phyloP scores from a whole-genome alignment of 805 yeast genomes.

The Wickerhamiella musiphila region DNA sequence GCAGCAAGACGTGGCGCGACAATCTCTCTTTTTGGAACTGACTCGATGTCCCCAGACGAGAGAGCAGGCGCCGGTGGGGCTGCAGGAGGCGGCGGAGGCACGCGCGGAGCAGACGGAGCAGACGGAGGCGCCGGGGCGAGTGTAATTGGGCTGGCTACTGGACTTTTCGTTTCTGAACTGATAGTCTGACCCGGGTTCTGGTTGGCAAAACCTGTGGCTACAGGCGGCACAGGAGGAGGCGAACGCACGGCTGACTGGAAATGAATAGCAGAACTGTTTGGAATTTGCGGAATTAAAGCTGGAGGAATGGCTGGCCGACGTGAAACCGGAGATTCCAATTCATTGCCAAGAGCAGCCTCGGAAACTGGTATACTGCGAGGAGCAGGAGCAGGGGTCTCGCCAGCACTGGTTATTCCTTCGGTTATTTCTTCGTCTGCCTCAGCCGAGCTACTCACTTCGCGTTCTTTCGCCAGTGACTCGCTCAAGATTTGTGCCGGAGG shows the following conservation, averaged over 20 bases:
- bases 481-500: too few species aligned
- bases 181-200: slow-evolving; percentile 4
- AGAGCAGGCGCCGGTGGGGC: slow-evolving; percentile 1
- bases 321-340: slow-evolving; percentile 9
- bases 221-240: slow-evolving; percentile 8
- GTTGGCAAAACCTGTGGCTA: slow-evolving; percentile 7
- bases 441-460: too few species aligned
- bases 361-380: slow-evolving; percentile 1
- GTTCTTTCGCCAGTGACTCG: too few species aligned
- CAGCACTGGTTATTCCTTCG: too few species aligned
- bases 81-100: slow-evolving; percentile 6
- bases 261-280: too few species aligned
- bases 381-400: too few species aligned
- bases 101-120: slow-evolving; percentile 3
- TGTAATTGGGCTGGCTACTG: slow-evolving; percentile 3
- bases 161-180: slow-evolving; percentile 1
- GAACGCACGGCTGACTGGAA: slow-evolving; percentile 10
- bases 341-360: slow-evolving; percentile 9
- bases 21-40: too few species aligned
- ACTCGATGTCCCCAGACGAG: too few species aligned
- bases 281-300: too few species aligned
- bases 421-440: too few species aligned
- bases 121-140: slow-evolving; percentile 4
- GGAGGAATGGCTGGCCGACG: slow-evolving; percentile 5
- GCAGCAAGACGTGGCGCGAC: slow-evolving; percentile 12